phyloP scores from a whole-genome alignment of 306 rosid species.

The Quillaja saponaria region DNA sequence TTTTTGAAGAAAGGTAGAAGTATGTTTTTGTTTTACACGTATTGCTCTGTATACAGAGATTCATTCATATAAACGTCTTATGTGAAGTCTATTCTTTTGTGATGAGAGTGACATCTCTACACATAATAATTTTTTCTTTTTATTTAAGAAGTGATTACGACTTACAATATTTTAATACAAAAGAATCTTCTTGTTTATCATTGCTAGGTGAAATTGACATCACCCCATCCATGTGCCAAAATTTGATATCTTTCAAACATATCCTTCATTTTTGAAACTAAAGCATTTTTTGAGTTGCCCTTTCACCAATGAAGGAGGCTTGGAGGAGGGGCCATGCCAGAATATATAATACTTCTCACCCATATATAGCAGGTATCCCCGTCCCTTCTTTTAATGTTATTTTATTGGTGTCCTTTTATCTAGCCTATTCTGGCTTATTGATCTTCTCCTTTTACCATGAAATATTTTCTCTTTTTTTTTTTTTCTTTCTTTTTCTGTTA shows the following conservation, averaged over 20 bases:
- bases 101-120: too few relatives aligned
- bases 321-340: constrained; percentile 27
- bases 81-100: too few relatives aligned
- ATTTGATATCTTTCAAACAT: constrained; percentile 25
- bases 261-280: constrained; percentile 21
- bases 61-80: too few relatives aligned
- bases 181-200: not conserved
- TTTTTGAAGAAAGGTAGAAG: too few relatives aligned
- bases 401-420: constrained; percentile 31
- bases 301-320: constrained; percentile 35
- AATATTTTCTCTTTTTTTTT: not conserved
- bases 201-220: constrained; percentile 40
- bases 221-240: constrained; percentile 55
- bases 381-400: constrained; percentile 44
- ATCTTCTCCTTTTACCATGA: constrained; percentile 32
- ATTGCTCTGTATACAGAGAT: too few relatives aligned
- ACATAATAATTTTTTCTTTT: too few relatives aligned
- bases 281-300: constrained; percentile 26
- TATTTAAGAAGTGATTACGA: too few relatives aligned
- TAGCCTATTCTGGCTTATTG: constrained; percentile 29
- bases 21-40: too few relatives aligned
- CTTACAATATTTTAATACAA: not conserved
- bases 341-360: constrained; percentile 20
- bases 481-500: too few relatives aligned
- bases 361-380: constrained; percentile 26